Conservation (phyloP, 2,329 filamentous ascomycete genomes). For the Capronia coronata region DNA sequence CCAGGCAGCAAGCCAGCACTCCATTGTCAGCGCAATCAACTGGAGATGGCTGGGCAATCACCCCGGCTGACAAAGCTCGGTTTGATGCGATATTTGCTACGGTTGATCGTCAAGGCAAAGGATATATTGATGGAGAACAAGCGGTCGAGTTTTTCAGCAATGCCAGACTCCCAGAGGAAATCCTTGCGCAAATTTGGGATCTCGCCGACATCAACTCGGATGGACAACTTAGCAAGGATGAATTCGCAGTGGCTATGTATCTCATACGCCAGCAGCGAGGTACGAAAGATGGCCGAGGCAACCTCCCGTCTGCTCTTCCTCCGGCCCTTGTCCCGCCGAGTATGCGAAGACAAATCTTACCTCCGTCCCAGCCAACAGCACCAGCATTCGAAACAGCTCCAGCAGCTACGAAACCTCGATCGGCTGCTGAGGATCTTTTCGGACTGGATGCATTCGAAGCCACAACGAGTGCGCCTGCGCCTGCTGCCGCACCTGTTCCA, state of each 20-base stretch:
- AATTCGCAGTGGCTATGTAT: slow-evolving; percentile 97
- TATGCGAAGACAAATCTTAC: slow-evolving; percentile 55
- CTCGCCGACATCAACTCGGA: slow-evolving; percentile 88
- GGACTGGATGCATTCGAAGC: slow-evolving; percentile 71
- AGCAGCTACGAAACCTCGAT: slow-evolving; percentile 54
- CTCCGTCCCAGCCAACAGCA: slow-evolving; percentile 39
- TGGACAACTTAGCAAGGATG: slow-evolving; percentile 75
- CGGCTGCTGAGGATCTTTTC: slow-evolving; percentile 88
- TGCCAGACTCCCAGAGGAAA: slow-evolving; percentile 81
- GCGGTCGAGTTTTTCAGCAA: slow-evolving; percentile 92
- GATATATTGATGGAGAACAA: slow-evolving; percentile 87
- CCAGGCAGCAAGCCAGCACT: slow-evolving; percentile 46
- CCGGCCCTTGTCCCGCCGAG: slow-evolving; percentile 77
- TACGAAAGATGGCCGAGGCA: slow-evolving; percentile 54
- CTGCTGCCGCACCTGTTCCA: slow-evolving; percentile 41
- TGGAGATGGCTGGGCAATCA: slow-evolving; percentile 73
- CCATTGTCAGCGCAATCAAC: slow-evolving; percentile 50
- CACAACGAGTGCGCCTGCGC: slow-evolving; percentile 30
- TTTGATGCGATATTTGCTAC: slow-evolving; percentile 82
- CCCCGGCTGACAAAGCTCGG: slow-evolving; percentile 71
- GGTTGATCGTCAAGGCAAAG: slow-evolving; percentile 72
- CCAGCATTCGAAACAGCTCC: slow-evolving; percentile 41
- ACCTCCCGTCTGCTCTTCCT: slow-evolving; percentile 70
- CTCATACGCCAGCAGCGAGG: slow-evolving; percentile 84
- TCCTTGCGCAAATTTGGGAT: slow-evolving; percentile 92